Evolutionary conservation across 345 rosid genomes (phyloP).

Genomic region (Pelargonium nanum): DNA sequence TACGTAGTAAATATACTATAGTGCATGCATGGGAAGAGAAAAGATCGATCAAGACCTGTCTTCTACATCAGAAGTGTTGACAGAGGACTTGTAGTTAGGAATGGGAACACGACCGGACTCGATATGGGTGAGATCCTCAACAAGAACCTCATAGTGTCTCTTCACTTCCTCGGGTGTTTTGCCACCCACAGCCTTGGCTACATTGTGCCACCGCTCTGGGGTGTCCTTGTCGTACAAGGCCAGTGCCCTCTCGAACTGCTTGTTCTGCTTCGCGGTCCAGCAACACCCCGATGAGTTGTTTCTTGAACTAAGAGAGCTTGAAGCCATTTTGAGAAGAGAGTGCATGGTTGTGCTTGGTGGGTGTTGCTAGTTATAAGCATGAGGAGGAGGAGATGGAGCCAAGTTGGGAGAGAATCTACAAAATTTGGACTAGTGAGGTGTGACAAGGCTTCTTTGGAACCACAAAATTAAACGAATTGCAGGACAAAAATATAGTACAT

Average conservation of each 20-base stretch:
- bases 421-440: background rate
- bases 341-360: background rate
- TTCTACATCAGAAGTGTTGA: conserved; percentile 8
- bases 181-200: conserved; percentile 43
- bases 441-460: background rate
- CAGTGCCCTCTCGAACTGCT: conserved; percentile 40
- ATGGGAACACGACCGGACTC: conserved; percentile 44
- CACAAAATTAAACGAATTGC: background rate
- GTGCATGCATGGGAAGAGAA: too few species aligned
- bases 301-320: conserved; percentile 22
- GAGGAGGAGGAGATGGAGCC: too few species aligned
- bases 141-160: conserved; percentile 31
- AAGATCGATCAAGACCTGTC: conserved; percentile 13
- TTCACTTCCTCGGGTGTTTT: conserved; percentile 42
- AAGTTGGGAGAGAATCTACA: background rate
- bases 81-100: conserved; percentile 32
- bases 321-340: conserved; percentile 19
- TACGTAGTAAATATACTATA: too few species aligned
- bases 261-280: conserved; percentile 48
- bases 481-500: background rate
- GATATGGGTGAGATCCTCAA: conserved; percentile 38
- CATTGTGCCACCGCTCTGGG: conserved; percentile 44
- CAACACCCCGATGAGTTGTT: conserved; percentile 14
- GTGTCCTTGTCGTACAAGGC: conserved; percentile 45
- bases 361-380: background rate